Conservation (phyloP, 2,329 filamentous ascomycete species). For the Cladosporium cucumerinum region DNA sequence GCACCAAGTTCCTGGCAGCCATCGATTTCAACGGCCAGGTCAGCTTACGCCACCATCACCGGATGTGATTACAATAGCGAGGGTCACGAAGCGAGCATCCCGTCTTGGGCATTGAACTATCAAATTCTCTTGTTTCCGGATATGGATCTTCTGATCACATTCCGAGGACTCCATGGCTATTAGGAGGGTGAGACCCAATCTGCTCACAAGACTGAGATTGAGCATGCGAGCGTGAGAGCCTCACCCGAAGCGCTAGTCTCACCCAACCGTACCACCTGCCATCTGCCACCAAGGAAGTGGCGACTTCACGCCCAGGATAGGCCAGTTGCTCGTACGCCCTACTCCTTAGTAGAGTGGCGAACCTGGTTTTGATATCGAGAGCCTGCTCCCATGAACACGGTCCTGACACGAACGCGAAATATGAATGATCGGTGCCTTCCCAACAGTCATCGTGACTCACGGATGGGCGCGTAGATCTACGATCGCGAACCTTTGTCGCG, state of each 20-base stretch:
- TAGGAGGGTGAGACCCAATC: not conserved
- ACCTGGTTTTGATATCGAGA: not conserved
- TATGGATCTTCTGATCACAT: not conserved
- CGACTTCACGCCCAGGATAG: not conserved
- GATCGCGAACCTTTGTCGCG: not conserved
- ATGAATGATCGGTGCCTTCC: not conserved
- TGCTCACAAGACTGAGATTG: not conserved
- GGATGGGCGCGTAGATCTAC: not conserved
- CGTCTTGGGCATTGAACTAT: not conserved
- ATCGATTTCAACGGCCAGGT: not conserved
- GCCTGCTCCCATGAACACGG: not conserved
- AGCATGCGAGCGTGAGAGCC: not conserved
- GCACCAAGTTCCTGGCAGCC: not conserved
- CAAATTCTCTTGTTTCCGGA: not conserved
- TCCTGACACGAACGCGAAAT: not conserved
- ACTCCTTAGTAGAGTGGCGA: not conserved
- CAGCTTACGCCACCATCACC: constrained; percentile 1
- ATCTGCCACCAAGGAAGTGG: not conserved
- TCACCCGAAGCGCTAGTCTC: not conserved
- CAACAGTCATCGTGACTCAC: not conserved
- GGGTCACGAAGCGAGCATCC: not conserved
- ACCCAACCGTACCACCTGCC: not conserved
- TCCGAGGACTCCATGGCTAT: not conserved
- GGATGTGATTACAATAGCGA: not conserved
- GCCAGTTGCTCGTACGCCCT: not conserved